These are phyloP conservation scores for Theileria parva DNA, from an alignment of 169 alveolate species.

Conservation along the genomic window DNA sequence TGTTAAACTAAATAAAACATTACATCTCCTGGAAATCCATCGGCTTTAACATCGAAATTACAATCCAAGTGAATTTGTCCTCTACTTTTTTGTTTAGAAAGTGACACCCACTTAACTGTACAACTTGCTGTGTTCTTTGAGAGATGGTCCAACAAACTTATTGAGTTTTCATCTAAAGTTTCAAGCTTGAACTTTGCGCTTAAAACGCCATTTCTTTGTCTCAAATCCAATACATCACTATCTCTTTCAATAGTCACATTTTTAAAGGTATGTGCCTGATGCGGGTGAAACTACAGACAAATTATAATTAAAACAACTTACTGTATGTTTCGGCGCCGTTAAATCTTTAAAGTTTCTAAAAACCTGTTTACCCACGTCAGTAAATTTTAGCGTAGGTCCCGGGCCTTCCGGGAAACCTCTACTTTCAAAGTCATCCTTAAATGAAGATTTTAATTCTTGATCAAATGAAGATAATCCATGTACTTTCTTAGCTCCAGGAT, in stretches of 20 bases:
- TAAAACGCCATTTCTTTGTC: constrained; percentile 43
- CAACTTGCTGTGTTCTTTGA: constrained; percentile 42
- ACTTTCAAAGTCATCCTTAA: neutral
- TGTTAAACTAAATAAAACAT: neutral
- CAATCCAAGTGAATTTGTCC: constrained; percentile 44
- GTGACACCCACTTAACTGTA: constrained; percentile 59
- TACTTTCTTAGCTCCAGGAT: neutral
- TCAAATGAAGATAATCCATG: neutral
- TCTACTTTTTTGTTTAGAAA: constrained; percentile 21
- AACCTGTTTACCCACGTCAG: neutral
- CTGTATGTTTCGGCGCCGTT: constrained; percentile 8
- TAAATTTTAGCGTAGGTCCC: neutral
- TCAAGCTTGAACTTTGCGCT: constrained; percentile 42
- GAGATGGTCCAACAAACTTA: constrained; percentile 32
- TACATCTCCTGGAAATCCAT: constrained; percentile 24
- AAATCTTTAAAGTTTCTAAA: constrained; percentile 10
- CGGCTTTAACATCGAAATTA: constrained; percentile 21
- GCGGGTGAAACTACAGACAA: constrained; percentile 44
- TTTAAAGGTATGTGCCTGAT: constrained; percentile 33
- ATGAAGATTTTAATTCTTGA: neutral
- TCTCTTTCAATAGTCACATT: constrained; percentile 38
- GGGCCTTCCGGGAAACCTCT: neutral
- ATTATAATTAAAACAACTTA: neutral
- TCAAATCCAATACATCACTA: constrained; percentile 45
- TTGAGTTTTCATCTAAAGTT: constrained; percentile 29